These are phyloP conservation scores for Dactylellina drechsleri DNA, from an alignment of 2,329 filamentous ascomycete genomes.

Conservation along the genomic window DNA sequence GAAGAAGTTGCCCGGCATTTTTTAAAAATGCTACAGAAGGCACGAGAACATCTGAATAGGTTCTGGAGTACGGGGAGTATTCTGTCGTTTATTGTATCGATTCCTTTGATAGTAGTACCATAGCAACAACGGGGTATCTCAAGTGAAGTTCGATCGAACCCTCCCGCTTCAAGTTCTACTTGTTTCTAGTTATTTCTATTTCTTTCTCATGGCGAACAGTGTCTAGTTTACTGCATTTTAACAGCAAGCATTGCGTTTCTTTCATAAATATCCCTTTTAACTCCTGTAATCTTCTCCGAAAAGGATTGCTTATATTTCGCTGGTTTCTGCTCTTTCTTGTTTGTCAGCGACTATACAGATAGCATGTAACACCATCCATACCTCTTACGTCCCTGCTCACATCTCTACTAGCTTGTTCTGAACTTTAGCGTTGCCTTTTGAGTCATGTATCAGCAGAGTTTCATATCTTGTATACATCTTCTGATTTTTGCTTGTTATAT, in stretches of 20 bases:
- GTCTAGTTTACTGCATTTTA: not conserved
- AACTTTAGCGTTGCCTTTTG: constrained; percentile 27
- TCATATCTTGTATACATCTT: constrained; percentile 20
- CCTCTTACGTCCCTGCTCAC: not conserved
- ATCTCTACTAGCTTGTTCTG: constrained; percentile 4
- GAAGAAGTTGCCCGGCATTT: no score
- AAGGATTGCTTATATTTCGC: not conserved
- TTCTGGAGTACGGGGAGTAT: constrained; percentile 9
- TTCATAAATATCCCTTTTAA: constrained; percentile 4
- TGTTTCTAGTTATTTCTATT: not conserved
- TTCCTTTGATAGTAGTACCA: constrained; percentile 1
- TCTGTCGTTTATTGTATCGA: not conserved
- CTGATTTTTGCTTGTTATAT: constrained; percentile 7
- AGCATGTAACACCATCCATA: constrained; percentile 23
- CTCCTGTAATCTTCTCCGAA: not conserved
- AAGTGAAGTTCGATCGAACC: constrained; percentile 1
- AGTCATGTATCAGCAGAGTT: constrained; percentile 40
- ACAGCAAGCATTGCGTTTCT: not conserved
- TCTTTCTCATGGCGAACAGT: not conserved
- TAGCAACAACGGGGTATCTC: not conserved
- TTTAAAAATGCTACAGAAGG: no score
- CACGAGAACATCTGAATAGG: no score
- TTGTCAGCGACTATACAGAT: constrained; percentile 10
- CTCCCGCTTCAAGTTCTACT: not conserved
- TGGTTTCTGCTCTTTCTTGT: constrained; percentile 1